These are phyloP conservation scores for Rhododendron griersonianum DNA, from an alignment of 148 eudicot species.

Conservation along the genomic window DNA sequence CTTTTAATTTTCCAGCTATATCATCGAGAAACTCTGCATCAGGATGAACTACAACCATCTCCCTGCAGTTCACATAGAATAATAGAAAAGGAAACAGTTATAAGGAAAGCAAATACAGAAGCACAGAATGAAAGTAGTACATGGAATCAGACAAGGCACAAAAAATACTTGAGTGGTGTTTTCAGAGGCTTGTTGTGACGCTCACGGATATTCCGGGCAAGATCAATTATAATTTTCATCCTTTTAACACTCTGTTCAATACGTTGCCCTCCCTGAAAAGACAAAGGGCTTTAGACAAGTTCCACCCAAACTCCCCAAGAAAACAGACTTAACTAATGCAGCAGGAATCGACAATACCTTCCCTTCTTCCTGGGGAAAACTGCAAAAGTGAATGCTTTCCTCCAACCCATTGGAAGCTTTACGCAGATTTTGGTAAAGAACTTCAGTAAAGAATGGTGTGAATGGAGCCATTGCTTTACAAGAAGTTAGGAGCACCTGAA, in stretches of 20 bases:
- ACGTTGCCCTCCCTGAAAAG: constrained; percentile 66
- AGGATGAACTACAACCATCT: constrained; percentile 96
- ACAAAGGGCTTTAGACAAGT: not conserved
- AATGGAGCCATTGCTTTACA: constrained; percentile 97
- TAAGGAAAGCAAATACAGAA: not conserved
- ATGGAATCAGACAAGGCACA: not conserved
- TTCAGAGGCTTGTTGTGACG: constrained; percentile 94
- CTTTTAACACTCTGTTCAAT: constrained; percentile 95
- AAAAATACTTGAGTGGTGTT: constrained; percentile 70
- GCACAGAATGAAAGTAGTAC: not conserved
- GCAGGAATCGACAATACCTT: constrained; percentile 37
- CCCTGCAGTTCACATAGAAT: constrained; percentile 40
- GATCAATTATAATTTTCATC: constrained; percentile 90
- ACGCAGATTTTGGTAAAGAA: constrained; percentile 81
- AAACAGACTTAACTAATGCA: not conserved
- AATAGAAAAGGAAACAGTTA: constrained; percentile 6
- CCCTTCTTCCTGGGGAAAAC: constrained; percentile 79
- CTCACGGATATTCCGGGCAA: constrained; percentile 91
- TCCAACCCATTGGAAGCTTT: constrained; percentile 62
- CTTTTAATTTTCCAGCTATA: constrained; percentile 79
- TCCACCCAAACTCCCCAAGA: not conserved
- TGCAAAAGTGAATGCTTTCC: constrained; percentile 89
- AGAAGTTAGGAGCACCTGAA: constrained; percentile 77
- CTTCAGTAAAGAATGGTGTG: constrained; percentile 94
- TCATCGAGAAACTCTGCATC: constrained; percentile 84